phyloP scores from a whole-genome alignment of 352 stramenopile species.

The Phytophthora chlamydospora region DNA sequence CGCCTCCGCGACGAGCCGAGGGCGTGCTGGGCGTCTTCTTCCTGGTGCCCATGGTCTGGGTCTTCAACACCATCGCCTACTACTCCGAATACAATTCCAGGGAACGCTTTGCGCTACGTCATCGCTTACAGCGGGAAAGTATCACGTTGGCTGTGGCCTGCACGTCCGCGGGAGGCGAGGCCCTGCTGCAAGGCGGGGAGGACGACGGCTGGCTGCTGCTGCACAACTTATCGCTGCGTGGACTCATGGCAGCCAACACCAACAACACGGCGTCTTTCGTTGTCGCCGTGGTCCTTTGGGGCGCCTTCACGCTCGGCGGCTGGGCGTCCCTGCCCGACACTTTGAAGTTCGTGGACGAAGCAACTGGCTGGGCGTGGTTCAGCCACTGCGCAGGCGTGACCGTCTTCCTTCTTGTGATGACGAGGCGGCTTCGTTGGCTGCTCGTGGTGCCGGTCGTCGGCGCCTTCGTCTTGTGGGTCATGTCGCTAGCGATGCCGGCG shows the following conservation, averaged over 20 bases:
- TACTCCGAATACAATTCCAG: conserved; percentile 87
- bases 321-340: conserved; percentile 81
- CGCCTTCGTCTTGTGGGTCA: conserved; percentile 75
- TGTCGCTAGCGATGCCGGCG: conserved; percentile 76
- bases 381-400: conserved; percentile 83
- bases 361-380: conserved; percentile 87
- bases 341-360: conserved; percentile 86
- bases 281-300: conserved; percentile 74
- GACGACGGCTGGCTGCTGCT: conserved; percentile 40
- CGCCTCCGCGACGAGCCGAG: conserved; percentile 48
- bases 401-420: conserved; percentile 81
- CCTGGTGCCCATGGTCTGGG: conserved; percentile 71
- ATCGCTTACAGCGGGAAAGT: conserved; percentile 72
- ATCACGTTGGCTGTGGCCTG: conserved; percentile 78
- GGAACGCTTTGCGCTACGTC: conserved; percentile 76
- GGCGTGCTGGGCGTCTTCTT: conserved; percentile 73
- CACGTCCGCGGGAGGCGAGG: conserved; percentile 43
- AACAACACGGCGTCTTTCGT: conserved; percentile 66
- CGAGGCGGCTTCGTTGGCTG: conserved; percentile 71
- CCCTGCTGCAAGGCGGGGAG: conserved; percentile 32
- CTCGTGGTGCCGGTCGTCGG: conserved; percentile 73
- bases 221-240: conserved; percentile 36
- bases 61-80: conserved; percentile 89
- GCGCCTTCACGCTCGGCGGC: conserved; percentile 69
- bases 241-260: conserved; percentile 38